phyloP scores from a whole-genome alignment of 2,329 filamentous ascomycete genomes.

The Cercospora berteroae region DNA sequence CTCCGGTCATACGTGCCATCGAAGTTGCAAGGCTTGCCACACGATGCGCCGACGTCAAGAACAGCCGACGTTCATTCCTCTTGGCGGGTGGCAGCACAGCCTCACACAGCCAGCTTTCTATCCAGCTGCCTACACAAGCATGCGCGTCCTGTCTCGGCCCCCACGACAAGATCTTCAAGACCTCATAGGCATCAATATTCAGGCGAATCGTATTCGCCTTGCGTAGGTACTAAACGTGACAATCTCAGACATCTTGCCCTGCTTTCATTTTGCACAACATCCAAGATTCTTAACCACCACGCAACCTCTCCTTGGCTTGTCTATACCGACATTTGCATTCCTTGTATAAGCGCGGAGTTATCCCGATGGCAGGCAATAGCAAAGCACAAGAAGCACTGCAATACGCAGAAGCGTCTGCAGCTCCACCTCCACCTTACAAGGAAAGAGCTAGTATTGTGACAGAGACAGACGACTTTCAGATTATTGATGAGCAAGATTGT shows the following conservation, averaged over 20 bases:
- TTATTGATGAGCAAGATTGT: slow-evolving; percentile 13
- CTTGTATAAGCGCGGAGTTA: not conserved
- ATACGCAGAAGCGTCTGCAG: slow-evolving; percentile 15
- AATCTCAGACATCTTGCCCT: slow-evolving; percentile 1
- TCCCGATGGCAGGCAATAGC: slow-evolving; percentile 2
- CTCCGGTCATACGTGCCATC: not conserved
- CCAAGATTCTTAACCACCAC: slow-evolving; percentile 8
- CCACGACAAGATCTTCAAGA: slow-evolving; percentile 6
- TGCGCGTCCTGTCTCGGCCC: slow-evolving; percentile 12
- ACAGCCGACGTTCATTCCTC: not conserved
- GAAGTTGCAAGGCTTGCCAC: not conserved
- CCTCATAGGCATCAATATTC: slow-evolving; percentile 9
- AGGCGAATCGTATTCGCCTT: not conserved
- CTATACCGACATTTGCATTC: slow-evolving; percentile 4
- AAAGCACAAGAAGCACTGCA: slow-evolving; percentile 17
- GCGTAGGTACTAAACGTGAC: slow-evolving; percentile 9
- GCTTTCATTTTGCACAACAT: not conserved
- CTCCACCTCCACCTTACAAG: slow-evolving; percentile 16
- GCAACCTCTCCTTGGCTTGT: slow-evolving; percentile 3
- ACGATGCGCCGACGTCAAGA: not conserved
- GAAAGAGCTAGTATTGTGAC: slow-evolving; percentile 7
- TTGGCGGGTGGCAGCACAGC: slow-evolving; percentile 12
- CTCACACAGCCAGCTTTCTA: slow-evolving; percentile 9
- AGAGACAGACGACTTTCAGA: slow-evolving; percentile 16
- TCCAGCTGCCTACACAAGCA: slow-evolving; percentile 12